Evolutionary conservation across 2,329 filamentous ascomycete species (phyloP), one percentile per base, ranked within the genome.

Genomic region (Beauveria pseudobassiana): DNA sequence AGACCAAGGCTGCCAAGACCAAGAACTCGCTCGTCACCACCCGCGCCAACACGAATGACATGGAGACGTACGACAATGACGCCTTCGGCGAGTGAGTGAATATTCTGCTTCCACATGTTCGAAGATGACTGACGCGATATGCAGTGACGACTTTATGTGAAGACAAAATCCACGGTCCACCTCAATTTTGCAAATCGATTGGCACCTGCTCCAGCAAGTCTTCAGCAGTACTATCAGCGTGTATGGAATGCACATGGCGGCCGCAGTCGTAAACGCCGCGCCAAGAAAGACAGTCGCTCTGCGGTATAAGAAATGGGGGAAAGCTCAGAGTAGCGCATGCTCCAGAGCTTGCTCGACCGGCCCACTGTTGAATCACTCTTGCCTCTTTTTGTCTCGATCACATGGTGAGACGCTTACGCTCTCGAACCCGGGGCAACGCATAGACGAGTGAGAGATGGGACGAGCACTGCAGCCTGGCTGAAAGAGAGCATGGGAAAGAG

Each of bases 1-100:
- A 98, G 86, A 87, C 82, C 69, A 98, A 98, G 84, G 93, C 93
- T 5, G 89, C 91, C 64, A 98, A 98, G 86, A 96, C 89, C 45
- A 99, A 99, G 86, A 86, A 90, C 20, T 88, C 86, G 7, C 80
- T 98, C 55, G 89, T 90, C 61, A 86, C 89, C 63, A 78, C 76
- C 71, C 78, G 88, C 71, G 76, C 81, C 68, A 81, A 81, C 65
- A 77, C 77, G 55, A 82, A 86, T 18, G 93, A 98, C 74, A 86
- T 85, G n/a, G 84, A 82, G 62, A 80, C 85, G 53, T 96, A 98
- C 71, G 90, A 91, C 34, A 89, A 92, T 60, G 89, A 91, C 46
- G 80, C 74, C 64, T 91, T 91, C 71, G 93, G 90, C 77, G 93
- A 96, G 85, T 91, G 81, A 82, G 91, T 87, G 22, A 10, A 54